Percentiles rank a stretch among this genome's conserved stretches.
These are phyloP conservation scores for Pseudocercospora crystallina DNA, from an alignment of 2,329 filamentous ascomycete genomes.

Conservation along the genomic window DNA sequence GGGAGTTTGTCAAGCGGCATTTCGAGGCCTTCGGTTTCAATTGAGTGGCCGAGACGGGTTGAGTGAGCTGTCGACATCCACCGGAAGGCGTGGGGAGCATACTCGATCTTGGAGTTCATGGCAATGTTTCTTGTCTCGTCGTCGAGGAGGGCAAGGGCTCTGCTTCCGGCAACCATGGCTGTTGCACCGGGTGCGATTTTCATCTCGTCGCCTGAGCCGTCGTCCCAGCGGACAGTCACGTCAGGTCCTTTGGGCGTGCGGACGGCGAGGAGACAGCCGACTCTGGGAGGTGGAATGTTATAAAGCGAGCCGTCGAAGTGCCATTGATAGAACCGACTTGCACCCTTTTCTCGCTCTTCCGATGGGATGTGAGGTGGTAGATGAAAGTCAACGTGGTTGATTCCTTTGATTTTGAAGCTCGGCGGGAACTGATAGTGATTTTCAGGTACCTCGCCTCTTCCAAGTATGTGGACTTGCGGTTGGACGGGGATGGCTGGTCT, in stretches of 20 bases:
- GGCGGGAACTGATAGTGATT: conserved; percentile 15
- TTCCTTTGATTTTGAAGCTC: conserved; percentile 15
- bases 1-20: conserved; percentile 12
- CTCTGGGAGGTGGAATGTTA: conserved; percentile 16
- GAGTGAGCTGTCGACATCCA: conserved; percentile 19
- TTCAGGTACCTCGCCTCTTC: conserved; percentile 11
- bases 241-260: conserved; percentile 15
- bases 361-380: conserved; percentile 12
- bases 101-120: conserved; percentile 13
- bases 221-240: conserved; percentile 15
- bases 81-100: conserved; percentile 15
- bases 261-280: conserved; percentile 15
- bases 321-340: conserved; percentile 17
- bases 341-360: conserved; percentile 16
- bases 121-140: conserved; percentile 9
- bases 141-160: conserved; percentile 12
- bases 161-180: conserved; percentile 14
- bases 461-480: conserved; percentile 18
- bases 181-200: conserved; percentile 13
- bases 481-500: conserved; percentile 14
- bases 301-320: conserved; percentile 15
- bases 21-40: conserved; percentile 17
- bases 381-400: conserved; percentile 16
- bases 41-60: conserved; percentile 11
- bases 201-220: conserved; percentile 11